phyloP scores from a whole-genome alignment of 371 early-diverging fungal species.

The Mortierella sp. region DNA sequence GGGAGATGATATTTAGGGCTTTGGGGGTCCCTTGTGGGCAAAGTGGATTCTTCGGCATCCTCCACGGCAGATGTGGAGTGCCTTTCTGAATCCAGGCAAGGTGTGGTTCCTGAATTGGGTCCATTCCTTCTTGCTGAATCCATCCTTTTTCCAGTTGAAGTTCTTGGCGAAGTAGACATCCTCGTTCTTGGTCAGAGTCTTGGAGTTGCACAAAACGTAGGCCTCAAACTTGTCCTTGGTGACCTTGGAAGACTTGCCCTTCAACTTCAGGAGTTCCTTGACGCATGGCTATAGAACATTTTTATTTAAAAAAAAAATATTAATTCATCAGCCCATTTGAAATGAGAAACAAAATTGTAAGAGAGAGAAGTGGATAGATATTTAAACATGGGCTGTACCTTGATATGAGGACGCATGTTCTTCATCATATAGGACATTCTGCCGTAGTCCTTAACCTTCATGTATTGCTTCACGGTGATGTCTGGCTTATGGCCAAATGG shows the following conservation, averaged over 20 bases:
- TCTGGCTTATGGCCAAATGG: slow-evolving; percentile 33
- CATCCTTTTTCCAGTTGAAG: slow-evolving; percentile 45
- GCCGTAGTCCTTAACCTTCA: slow-evolving; percentile 36
- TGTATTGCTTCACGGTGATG: slow-evolving; percentile 16
- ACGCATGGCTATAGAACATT: slow-evolving; percentile 35
- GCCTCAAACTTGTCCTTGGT: slow-evolving; percentile 29
- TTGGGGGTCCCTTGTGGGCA: slow-evolving; percentile 31
- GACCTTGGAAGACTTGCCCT: slow-evolving; percentile 33
- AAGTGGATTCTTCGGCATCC: slow-evolving; percentile 51
- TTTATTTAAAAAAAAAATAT: neutral
- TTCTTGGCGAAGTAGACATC: slow-evolving; percentile 28
- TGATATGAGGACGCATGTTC: slow-evolving; percentile 30
- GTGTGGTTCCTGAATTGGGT: slow-evolving; percentile 37
- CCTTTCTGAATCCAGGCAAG: slow-evolving; percentile 47
- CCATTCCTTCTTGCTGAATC: slow-evolving; percentile 39
- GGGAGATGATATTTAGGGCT: slow-evolving; percentile 25
- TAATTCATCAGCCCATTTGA: slow-evolving; percentile 14
- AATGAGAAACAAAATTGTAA: neutral
- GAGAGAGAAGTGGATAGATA: slow-evolving; percentile 2
- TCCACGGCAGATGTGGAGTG: slow-evolving; percentile 50
- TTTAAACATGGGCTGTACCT: slow-evolving; percentile 24
- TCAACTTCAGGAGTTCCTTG: slow-evolving; percentile 16
- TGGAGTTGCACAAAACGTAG: slow-evolving; percentile 51
- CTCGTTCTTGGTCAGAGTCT: slow-evolving; percentile 51
- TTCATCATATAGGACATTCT: slow-evolving; percentile 40